Evolutionary conservation across 2,329 filamentous ascomycete genomes (phyloP).

Genomic region (Chlorencoelia australis): DNA sequence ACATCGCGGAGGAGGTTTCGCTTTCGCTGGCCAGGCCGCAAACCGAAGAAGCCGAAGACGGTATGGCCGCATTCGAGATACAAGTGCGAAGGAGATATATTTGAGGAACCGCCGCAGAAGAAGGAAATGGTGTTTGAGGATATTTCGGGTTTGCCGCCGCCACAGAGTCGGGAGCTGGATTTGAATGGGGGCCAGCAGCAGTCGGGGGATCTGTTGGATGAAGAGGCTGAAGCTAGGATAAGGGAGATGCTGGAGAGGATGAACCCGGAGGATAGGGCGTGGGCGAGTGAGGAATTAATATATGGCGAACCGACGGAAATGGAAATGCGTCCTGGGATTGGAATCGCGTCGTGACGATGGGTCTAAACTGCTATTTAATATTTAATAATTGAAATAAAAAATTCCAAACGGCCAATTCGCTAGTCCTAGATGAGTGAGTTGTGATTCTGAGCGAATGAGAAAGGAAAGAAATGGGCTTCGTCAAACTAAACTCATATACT

Average conservation of each 20-base stretch:
- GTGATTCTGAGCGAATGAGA: no score
- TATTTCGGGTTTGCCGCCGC: constrained; percentile 2
- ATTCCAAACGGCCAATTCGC: no score
- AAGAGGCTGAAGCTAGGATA: constrained; percentile 4
- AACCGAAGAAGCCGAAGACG: not conserved
- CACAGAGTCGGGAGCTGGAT: no score
- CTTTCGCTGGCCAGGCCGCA: constrained; percentile 2
- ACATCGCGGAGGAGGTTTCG: no score
- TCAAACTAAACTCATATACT: no score
- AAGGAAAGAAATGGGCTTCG: no score
- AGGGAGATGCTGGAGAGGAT: constrained; percentile 6
- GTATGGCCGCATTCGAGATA: constrained; percentile 7
- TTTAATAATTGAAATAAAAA: no score
- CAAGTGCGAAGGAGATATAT: constrained; percentile 1
- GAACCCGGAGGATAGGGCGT: constrained; percentile 5
- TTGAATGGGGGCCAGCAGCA: not conserved
- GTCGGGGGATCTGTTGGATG: constrained; percentile 1
- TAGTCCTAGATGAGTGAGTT: no score
- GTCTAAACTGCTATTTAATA: no score
- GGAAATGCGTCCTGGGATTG: no score
- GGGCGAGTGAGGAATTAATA: constrained; percentile 7
- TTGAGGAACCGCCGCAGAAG: not conserved
- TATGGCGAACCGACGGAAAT: constrained; percentile 4
- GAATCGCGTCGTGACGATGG: no score
- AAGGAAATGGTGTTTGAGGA: constrained; percentile 5